Conservation (phyloP, 176 grass and related monocot genomes). For the Aegilops bicornis region DNA sequence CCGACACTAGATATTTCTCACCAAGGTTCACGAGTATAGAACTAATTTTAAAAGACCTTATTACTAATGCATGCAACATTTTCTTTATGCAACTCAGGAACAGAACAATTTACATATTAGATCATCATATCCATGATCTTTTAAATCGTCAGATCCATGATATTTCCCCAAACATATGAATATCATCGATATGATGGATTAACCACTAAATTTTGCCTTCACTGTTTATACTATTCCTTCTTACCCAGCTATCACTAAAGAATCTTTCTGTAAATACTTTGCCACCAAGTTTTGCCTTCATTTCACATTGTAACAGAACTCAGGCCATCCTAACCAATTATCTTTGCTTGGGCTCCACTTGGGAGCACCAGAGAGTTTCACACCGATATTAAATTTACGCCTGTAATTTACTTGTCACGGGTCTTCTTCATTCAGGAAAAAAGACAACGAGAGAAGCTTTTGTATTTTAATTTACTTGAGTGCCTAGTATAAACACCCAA, state of each 20-base stretch:
- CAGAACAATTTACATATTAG: neutral
- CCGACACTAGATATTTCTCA: neutral
- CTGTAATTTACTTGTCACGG: neutral
- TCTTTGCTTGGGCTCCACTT: neutral
- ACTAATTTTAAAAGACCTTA: neutral
- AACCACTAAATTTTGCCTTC: neutral
- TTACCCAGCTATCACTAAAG: neutral
- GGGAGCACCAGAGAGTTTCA: neutral
- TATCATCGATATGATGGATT: neutral
- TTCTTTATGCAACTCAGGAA: neutral
- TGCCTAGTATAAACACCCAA: neutral
- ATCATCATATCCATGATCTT: neutral
- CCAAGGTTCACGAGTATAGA: neutral
- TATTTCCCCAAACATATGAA: neutral
- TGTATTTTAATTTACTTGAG: neutral
- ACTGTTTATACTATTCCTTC: neutral
- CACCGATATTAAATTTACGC: neutral
- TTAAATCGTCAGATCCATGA: neutral
- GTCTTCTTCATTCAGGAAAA: neutral
- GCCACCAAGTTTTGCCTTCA: neutral
- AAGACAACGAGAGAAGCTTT: neutral
- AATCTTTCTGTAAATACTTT: no score
- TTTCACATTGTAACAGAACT: neutral
- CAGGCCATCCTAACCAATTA: neutral
- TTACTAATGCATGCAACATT: neutral